Evolutionary conservation across 2,329 filamentous ascomycete species (phyloP).

Genomic region (Pseudocercospora cruenta): DNA sequence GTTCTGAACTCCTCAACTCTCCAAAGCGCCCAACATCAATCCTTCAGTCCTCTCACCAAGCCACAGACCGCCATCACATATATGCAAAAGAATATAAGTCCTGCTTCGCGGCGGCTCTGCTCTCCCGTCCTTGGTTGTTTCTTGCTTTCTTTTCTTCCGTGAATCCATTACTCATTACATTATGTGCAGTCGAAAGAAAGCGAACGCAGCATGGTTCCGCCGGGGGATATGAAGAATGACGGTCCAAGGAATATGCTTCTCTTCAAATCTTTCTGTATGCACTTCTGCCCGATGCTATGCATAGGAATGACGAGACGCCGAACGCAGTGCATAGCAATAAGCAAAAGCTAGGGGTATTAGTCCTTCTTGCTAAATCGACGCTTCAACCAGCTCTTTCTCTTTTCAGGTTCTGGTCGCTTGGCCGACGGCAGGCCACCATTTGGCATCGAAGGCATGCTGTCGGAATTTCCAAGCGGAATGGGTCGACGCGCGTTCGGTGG

Average conservation of each 20-base stretch:
- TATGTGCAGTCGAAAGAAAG: constrained; percentile 20
- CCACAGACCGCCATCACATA: background rate
- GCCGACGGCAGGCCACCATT: constrained; percentile 29
- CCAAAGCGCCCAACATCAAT: background rate
- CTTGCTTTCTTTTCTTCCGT: constrained; percentile 1
- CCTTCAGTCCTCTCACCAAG: background rate
- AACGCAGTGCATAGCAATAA: constrained; percentile 8
- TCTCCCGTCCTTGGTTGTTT: background rate
- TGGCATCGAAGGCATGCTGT: constrained; percentile 16
- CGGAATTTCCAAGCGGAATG: constrained; percentile 34
- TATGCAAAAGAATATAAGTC: constrained; percentile 5
- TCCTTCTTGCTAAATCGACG: constrained; percentile 73
- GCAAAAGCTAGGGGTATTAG: constrained; percentile 15
- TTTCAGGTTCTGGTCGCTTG: constrained; percentile 56
- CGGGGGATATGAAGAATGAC: background rate
- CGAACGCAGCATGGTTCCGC: constrained; percentile 2
- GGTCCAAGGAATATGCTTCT: background rate
- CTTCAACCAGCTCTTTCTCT: constrained; percentile 89
- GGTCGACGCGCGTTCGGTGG: constrained; percentile 36
- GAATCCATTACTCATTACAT: constrained; percentile 26
- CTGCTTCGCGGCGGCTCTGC: constrained; percentile 4
- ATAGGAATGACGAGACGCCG: constrained; percentile 7
- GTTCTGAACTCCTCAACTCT: background rate
- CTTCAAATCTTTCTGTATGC: background rate
- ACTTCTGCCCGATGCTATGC: constrained; percentile 7